These are phyloP conservation scores for Cicer chorassanicum DNA, from an alignment of 306 rosid genomes.

Conservation along the genomic window DNA sequence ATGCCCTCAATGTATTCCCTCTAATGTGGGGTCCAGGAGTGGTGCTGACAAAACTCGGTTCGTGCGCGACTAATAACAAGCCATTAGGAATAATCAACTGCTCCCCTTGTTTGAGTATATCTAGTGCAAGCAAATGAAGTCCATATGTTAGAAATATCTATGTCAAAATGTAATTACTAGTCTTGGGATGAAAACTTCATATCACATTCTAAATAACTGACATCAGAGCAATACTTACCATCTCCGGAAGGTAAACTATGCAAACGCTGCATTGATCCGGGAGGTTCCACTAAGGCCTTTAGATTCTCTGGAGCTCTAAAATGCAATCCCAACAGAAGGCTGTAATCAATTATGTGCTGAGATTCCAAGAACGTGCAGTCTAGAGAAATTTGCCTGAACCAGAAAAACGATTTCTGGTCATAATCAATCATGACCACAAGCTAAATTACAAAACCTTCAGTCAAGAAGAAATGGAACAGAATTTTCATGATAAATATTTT, in stretches of 20 bases:
- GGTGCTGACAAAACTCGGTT: conserved; percentile 71
- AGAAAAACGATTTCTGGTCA: conserved; percentile 41
- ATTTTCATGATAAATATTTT: conserved; percentile 17
- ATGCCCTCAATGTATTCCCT: conserved; percentile 81
- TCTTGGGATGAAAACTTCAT: conserved; percentile 30
- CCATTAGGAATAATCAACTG: conserved; percentile 67
- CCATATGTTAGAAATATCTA: not conserved
- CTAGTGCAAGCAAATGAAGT: conserved; percentile 51
- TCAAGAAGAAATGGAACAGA: conserved; percentile 7
- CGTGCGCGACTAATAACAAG: conserved; percentile 78
- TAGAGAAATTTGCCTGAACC: conserved; percentile 76
- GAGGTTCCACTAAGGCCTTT: conserved; percentile 64
- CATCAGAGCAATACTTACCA: conserved; percentile 51
- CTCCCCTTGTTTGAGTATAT: conserved; percentile 57
- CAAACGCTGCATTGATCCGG: conserved; percentile 45
- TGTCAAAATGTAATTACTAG: conserved; percentile 22
- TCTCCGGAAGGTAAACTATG: conserved; percentile 50
- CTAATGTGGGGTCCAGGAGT: conserved; percentile 95
- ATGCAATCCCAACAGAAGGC: conserved; percentile 93
- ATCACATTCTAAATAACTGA: conserved; percentile 10
- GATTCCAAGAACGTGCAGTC: conserved; percentile 92
- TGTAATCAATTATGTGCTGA: conserved; percentile 86
- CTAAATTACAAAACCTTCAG: not conserved
- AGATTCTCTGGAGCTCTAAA: conserved; percentile 93
- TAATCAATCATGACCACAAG: conserved; percentile 1